These are phyloP conservation scores for Vitis hybrid DNA, from an alignment of 177 flowering plant genomes.

Conservation along the genomic window DNA sequence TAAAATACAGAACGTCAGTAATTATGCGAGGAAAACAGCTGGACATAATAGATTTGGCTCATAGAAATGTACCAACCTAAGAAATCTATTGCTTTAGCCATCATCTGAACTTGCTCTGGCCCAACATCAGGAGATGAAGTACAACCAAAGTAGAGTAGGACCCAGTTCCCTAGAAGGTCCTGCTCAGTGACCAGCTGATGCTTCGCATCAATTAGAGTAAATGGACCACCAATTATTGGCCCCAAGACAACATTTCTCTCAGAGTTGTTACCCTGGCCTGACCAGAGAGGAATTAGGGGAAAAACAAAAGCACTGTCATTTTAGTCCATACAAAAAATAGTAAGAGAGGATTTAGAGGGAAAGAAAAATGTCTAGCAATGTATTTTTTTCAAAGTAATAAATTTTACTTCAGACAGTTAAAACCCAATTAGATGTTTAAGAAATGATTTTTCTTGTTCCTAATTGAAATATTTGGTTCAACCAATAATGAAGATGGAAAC, in stretches of 20 bases:
- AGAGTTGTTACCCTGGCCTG: constrained; percentile 42
- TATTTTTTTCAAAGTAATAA: no score
- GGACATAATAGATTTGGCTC: neutral
- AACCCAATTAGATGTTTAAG: no score
- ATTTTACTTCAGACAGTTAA: no score
- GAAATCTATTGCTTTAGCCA: constrained; percentile 63
- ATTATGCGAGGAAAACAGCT: neutral
- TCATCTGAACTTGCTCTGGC: constrained; percentile 66
- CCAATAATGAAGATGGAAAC: no score
- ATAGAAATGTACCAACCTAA: constrained; percentile 47
- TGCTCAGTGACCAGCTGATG: constrained; percentile 52
- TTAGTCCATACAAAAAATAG: no score
- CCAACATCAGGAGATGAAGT: constrained; percentile 93
- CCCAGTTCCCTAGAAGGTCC: constrained; percentile 73
- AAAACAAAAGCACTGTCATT: constrained; percentile 1
- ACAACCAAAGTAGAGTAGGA: constrained; percentile 90
- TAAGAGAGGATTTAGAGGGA: no score
- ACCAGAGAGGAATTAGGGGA: constrained; percentile 6
- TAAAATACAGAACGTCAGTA: constrained; percentile 24
- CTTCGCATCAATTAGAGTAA: constrained; percentile 58
- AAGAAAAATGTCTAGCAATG: no score
- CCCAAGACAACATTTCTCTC: constrained; percentile 32
- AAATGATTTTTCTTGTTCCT: no score
- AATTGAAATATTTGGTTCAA: no score
- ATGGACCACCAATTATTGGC: constrained; percentile 83